Conservation (phyloP, 768 basidiomycete genomes). For the Leucocoprinus sp. region DNA sequence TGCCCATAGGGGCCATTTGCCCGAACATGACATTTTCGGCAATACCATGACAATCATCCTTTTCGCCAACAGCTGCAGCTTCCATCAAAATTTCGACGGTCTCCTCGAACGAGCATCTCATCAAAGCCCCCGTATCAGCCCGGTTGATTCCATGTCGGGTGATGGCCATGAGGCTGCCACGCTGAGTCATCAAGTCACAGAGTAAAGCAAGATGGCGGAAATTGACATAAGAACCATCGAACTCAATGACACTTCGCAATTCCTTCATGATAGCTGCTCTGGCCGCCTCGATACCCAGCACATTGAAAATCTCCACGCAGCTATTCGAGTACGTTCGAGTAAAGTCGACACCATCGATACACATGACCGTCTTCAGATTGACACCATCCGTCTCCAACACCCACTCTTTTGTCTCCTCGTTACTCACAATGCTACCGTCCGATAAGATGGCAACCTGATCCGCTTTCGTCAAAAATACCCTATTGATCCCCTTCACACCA, state of each 20-base stretch:
- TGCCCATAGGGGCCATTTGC: constrained; percentile 99
- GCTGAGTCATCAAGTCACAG: constrained; percentile 97
- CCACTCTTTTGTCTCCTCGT: constrained; percentile 83
- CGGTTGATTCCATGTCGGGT: constrained; percentile 99
- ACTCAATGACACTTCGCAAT: constrained; percentile 92
- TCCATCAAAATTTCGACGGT: constrained; percentile 99
- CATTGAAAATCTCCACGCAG: constrained; percentile 89
- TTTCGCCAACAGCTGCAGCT: constrained; percentile 95
- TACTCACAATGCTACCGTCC: constrained; percentile 58
- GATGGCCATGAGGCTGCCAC: constrained; percentile 93
- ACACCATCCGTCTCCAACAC: constrained; percentile 95
- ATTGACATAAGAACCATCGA: constrained; percentile 99
- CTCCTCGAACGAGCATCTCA: constrained; percentile 99
- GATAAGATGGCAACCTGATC: constrained; percentile 61
- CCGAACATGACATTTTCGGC: constrained; percentile 99
- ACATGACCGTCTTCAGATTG: constrained; percentile 93
- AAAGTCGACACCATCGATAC: constrained; percentile 91
- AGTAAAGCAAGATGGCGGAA: constrained; percentile 95
- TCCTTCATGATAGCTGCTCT: constrained; percentile 92
- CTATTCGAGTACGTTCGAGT: constrained; percentile 93
- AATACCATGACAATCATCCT: constrained; percentile 95
- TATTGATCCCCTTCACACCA: constrained; percentile 83
- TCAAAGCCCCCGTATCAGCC: constrained; percentile 96
- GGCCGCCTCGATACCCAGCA: constrained; percentile 95
- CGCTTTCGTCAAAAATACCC: constrained; percentile 90